Evolutionary conservation across 2,329 filamentous ascomycete genomes (phyloP), one percentile per base, ranked within the genome.

Genomic region (Penicillium verrucosum): DNA sequence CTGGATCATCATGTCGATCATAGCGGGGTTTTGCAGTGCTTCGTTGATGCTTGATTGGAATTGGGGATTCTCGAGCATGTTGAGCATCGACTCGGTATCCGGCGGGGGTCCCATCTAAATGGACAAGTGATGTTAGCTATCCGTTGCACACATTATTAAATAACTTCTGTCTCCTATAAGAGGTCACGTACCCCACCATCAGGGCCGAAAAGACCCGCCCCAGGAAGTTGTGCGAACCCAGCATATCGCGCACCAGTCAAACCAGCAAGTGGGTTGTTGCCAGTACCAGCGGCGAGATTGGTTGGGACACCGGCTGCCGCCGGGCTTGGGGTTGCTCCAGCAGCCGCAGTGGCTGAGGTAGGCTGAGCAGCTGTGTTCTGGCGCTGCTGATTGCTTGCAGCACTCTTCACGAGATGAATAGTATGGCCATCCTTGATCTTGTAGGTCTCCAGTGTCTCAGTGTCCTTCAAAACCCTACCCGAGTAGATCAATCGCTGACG

Each of bases 371-470:
- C 76, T 54, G 80, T 81, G 61, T 81, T 82, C 67, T 84, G 82
- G 56, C 82, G 81, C 60, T 81, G 51, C 52, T 65, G 82, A 68
- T 95, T 96, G 82, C 92, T 97, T 59, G 90, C 89, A 43, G 94
- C 93, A 72, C 92, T 95, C 81, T 96, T 97, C 68, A 99, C 94
- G 68, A 99, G 84, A 75, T 99, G 94, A 66, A 99, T 86, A 18
- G 93, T 97, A 76, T 97, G 94, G 62, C 92, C 92, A 63, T 90
- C 83, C 81, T 97, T 97, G 76, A 99, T 92, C 81, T 97, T 97
- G 80, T 95, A 95, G 55, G 85, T 85, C 62, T 82, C 85, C 42
- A 99, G 79, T 0, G 89, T 87, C 68, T 99, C 93, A 57, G 89
- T 86, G 73, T 99, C 94, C 80, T 97, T 99, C 79, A 99, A 86